These are phyloP conservation scores for Ambrosia hybrid DNA, from an alignment of 140 eudicot genomes.

Conservation along the genomic window DNA sequence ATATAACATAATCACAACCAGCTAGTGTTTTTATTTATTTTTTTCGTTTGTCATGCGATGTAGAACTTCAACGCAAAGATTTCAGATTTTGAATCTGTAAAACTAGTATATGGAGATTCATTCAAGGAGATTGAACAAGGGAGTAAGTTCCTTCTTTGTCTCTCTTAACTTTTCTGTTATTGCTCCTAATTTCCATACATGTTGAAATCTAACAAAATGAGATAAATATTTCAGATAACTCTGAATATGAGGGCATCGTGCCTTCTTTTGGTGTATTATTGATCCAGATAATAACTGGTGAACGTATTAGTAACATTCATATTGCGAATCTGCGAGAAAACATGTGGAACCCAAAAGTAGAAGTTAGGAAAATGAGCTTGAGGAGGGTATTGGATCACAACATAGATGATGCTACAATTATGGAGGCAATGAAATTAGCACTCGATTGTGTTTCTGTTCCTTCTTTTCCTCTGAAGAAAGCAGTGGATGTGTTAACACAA, in stretches of 20 bases:
- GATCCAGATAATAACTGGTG: constrained; percentile 1
- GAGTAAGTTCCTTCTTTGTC: neutral
- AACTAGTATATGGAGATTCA: neutral
- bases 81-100: neutral
- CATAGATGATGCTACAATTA: neutral
- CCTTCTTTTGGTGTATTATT: neutral
- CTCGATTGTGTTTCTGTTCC: neutral
- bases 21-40: neutral
- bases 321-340: neutral
- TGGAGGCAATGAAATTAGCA: constrained; percentile 1
- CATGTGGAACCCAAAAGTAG: neutral
- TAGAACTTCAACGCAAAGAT: constrained; percentile 6
- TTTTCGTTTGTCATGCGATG: neutral
- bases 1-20: neutral
- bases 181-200: neutral
- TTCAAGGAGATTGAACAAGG: neutral
- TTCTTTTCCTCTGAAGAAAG: no score
- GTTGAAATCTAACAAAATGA: neutral
- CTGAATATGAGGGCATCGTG: neutral
- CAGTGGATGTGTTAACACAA: neutral
- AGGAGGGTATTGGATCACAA: constrained; percentile 2
- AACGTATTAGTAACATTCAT: neutral
- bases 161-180: no score
- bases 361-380: neutral
- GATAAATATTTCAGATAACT: neutral